These are phyloP conservation scores for Hymenoscyphus scutula DNA, from an alignment of 2,329 filamentous ascomycete species.

Conservation along the genomic window DNA sequence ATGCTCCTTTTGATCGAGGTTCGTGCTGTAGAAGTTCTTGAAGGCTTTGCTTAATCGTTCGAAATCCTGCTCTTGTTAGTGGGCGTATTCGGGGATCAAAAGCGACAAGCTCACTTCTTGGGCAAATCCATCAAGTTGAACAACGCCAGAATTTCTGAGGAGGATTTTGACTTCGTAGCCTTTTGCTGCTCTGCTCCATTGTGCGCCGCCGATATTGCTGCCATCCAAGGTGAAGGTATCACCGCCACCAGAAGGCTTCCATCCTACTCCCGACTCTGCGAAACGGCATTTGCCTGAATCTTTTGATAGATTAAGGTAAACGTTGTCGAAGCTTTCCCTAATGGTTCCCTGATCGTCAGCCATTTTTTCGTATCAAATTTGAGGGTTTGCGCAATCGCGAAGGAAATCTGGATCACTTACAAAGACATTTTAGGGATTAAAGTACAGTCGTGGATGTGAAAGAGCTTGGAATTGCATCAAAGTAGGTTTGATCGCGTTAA, in stretches of 20 bases:
- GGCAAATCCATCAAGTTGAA: constrained; percentile 93
- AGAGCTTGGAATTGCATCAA: background rate
- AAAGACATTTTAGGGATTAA: background rate
- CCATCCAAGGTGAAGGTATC: constrained; percentile 93
- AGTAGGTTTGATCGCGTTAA: background rate
- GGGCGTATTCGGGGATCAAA: constrained; percentile 9
- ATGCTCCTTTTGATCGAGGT: constrained; percentile 89
- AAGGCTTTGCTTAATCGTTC: constrained; percentile 90
- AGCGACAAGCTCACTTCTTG: constrained; percentile 60
- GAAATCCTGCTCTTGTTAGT: constrained; percentile 60
- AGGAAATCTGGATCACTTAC: background rate
- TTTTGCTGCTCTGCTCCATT: constrained; percentile 91
- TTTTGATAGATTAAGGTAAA: constrained; percentile 93
- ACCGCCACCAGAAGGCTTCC: constrained; percentile 84
- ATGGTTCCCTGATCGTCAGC: background rate
- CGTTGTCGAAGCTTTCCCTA: constrained; percentile 93
- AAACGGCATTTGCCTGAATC: constrained; percentile 91
- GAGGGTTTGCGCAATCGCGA: background rate
- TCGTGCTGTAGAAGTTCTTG: constrained; percentile 97
- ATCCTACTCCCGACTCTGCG: constrained; percentile 89
- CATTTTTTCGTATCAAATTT: background rate
- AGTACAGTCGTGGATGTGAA: background rate
- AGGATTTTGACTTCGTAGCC: constrained; percentile 93
- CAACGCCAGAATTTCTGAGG: constrained; percentile 77
- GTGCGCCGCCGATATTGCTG: constrained; percentile 78